These are phyloP conservation scores for Metschnikowia cubensis DNA, from an alignment of 805 yeast species.

Conservation along the genomic window DNA sequence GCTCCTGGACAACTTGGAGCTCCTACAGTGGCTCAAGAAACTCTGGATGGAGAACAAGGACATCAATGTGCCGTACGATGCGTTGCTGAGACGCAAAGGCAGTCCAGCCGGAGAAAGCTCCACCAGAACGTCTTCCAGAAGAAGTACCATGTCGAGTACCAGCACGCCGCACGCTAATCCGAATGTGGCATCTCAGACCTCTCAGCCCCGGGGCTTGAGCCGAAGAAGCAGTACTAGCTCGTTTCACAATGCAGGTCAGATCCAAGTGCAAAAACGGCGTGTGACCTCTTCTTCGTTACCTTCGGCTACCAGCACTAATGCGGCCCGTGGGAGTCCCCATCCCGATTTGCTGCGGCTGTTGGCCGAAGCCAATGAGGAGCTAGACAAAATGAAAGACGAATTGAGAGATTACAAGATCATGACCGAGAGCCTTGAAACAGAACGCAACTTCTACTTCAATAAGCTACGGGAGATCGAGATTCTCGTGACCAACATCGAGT, in stretches of 20 bases:
- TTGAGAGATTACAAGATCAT: conserved; percentile 53
- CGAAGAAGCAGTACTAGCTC: conserved; percentile 7
- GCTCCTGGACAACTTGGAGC: conserved; percentile 91
- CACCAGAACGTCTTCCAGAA: conserved; percentile 10
- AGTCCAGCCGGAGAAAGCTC: conserved; percentile 5
- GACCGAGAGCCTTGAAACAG: conserved; percentile 67
- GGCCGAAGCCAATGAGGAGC: conserved; percentile 37
- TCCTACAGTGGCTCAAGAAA: conserved; percentile 85
- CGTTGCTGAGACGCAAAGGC: conserved; percentile 34
- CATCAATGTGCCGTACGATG: conserved; percentile 61
- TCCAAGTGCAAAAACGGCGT: conserved; percentile 19
- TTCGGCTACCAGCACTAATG: neutral
- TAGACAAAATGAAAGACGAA: conserved; percentile 46
- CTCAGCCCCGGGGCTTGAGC: neutral
- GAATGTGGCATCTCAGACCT: neutral
- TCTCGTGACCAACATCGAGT: conserved; percentile 53
- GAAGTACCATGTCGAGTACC: conserved; percentile 8
- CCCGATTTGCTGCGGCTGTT: conserved; percentile 36
- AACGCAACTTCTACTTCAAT: conserved; percentile 85
- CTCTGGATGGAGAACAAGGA: conserved; percentile 77
- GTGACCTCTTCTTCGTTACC: conserved; percentile 14
- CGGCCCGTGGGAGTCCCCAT: neutral
- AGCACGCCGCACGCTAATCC: conserved; percentile 5
- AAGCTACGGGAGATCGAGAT: conserved; percentile 88
- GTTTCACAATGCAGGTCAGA: neutral